Evolutionary conservation across 371 early-diverging fungal species (phyloP), one percentile per base, ranked within the genome.

Genomic region (Mortierella polycephala): DNA sequence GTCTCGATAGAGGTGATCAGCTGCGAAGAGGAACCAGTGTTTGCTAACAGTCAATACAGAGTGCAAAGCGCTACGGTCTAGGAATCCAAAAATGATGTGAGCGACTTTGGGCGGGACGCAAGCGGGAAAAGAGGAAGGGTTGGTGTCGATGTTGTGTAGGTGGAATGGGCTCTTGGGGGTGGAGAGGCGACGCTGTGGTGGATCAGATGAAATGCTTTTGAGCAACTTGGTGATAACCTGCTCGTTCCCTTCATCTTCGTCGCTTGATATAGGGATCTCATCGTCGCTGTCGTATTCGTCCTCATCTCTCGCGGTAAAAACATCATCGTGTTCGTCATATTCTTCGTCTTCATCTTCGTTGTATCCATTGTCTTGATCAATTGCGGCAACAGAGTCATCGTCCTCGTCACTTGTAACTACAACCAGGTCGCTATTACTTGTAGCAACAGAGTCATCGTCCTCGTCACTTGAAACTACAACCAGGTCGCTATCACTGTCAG

Each of bases 31-130:
- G 49, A 67, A 67, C 68, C 68, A 67, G 5, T 21, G 42, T n/a
- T 60, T 60, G 57, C 60, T 67, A 55, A 61, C 61, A 9, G 57
- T 61, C 23, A 67, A 55, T 1, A 56, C 10, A 5, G 68, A n/a
- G 39, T 67, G 56, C 39, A 67, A 55, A 23, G 68, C 49, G 40
- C 2, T 12, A n/a, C 37, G 60, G n/a, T 54, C 61, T 3, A 67
- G 50, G 23, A 46, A 60, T 4, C 57, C 46, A 18, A 67, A 67
- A 14, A 67, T 60, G 14, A 47, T 40, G 30, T 20, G 50, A 41
- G 56, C 20, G 46, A 60, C 42, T 5, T 42, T 18, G 37, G 56
- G 40, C 7, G 60, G 61, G 21, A 60, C 7, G 56, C 11, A 44
- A 23, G 8, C 7, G 14, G 59, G 52, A 40, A 66, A 66, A 37